phyloP scores from a whole-genome alignment of 2,329 filamentous ascomycete species.

The Fusarium redolens region DNA sequence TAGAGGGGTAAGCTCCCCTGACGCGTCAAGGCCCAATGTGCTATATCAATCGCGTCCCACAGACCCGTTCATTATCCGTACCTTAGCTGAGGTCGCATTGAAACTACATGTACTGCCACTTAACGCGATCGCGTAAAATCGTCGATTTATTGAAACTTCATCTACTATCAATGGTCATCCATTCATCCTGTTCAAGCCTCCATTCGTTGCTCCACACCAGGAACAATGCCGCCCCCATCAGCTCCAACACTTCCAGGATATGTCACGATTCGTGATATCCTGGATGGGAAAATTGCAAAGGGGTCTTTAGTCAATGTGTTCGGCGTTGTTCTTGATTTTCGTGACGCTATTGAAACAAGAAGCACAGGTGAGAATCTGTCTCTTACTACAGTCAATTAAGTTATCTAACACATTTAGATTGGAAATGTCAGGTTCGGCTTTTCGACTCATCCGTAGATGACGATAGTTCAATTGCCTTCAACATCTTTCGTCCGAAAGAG shows the following conservation, averaged over 20 bases:
- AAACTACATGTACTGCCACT: neutral
- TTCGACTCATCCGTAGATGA: conserved; percentile 68
- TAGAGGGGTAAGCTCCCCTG: conserved; percentile 3
- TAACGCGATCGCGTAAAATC: conserved; percentile 17
- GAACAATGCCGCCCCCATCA: conserved; percentile 7
- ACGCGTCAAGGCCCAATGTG: conserved; percentile 19
- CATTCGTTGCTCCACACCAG: conserved; percentile 7
- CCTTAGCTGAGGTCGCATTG: conserved; percentile 4
- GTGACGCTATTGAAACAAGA: conserved; percentile 62
- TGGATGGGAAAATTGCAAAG: conserved; percentile 51
- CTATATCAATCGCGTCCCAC: conserved; percentile 31
- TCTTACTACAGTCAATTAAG: neutral
- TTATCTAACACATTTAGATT: conserved; percentile 56
- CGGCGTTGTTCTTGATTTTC: conserved; percentile 76
- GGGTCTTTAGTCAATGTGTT: conserved; percentile 66
- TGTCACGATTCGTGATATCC: conserved; percentile 53
- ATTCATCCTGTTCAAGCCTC: conserved; percentile 5
- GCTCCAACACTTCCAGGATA: conserved; percentile 40
- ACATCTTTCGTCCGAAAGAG: conserved; percentile 68
- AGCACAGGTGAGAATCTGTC: conserved; percentile 59
- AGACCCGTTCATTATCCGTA: neutral
- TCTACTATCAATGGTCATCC: neutral
- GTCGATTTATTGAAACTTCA: neutral
- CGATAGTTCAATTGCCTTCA: conserved; percentile 58
- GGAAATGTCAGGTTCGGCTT: conserved; percentile 70